Evolutionary conservation across 177 flowering plant species (phyloP), one percentile per base, ranked within the genome.

Genomic region (Vitis hybrid): DNA sequence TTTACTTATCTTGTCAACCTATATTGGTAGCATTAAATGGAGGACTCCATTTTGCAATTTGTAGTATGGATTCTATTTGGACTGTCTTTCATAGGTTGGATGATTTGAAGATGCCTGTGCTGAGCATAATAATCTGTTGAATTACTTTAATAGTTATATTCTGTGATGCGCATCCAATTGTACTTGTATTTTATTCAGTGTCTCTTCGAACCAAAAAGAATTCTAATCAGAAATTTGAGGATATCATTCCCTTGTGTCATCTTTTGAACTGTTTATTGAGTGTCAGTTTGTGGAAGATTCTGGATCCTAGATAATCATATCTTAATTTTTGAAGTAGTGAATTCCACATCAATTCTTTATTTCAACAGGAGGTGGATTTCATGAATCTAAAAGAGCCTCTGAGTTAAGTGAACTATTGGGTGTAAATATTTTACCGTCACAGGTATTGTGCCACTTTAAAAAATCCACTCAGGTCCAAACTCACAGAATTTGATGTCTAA

Each of bases 311-410:
- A 27, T 27, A 27, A 27, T 27, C 27, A 15, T 11, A 64, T 11
- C 55, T 12, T 6, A 14, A 12, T 56, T 56, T n/a, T 52, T 24
- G 14, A 15, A 16, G 15, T 60, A 21, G 7, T 2, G 16, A 13
- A 6, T 7, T 40, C 5, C 48, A 10, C 48, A 11, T 35, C 21
- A 11, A 4, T 63, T 71, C 49, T 21, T 32, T 10, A 18, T 60
- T 67, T 52, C 30, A 64, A 59, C 75, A 86, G 89, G 89, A 68
- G 91, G 91, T 67, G 91, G 91, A 19, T 72, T 83, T 62, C 86
- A 72, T 71, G 91, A 88, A 77, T 83, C 89, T 60, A 81, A 78
- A 75, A 78, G 89, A 73, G 89, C 88, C 14, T 21, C 24, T n/a
- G 89, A 86, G 56, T 75, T 88, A 66, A 75, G 84, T 68, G 32